Percentiles rank a stretch among this genome's conserved stretches.
These are phyloP conservation scores for Phytophthora hibernalis DNA, from an alignment of 352 stramenopile genomes.

Conservation along the genomic window DNA sequence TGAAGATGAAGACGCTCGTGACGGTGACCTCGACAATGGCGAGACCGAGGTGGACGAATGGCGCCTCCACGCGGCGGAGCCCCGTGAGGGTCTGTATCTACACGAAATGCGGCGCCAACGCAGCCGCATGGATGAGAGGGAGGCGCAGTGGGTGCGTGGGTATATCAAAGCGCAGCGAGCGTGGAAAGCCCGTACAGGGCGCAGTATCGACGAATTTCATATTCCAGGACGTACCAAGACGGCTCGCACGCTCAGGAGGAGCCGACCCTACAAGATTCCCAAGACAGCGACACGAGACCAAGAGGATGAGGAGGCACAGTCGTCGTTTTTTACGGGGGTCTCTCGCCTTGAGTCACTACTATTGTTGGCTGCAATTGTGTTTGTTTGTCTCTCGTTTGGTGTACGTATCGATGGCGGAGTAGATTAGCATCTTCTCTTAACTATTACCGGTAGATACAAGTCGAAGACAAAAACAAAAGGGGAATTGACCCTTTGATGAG, in stretches of 20 bases:
- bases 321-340: background rate
- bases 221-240: constrained; percentile 14
- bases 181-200: constrained; percentile 32
- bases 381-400: constrained; percentile 33
- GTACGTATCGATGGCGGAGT: background rate
- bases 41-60: constrained; percentile 44
- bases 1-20: constrained; percentile 17
- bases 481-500: too few species aligned
- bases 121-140: constrained; percentile 30
- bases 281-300: constrained; percentile 1
- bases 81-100: constrained; percentile 34
- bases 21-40: constrained; percentile 29
- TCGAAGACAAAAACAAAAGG: too few species aligned
- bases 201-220: constrained; percentile 37
- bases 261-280: background rate
- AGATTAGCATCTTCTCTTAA: too few species aligned
- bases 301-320: constrained; percentile 14
- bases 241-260: background rate
- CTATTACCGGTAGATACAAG: too few species aligned
- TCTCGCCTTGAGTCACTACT: constrained; percentile 26
- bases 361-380: constrained; percentile 20
- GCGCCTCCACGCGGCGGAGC: constrained; percentile 28
- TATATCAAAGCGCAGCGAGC: constrained; percentile 37
- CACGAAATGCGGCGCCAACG: constrained; percentile 37
- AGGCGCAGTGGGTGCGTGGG: constrained; percentile 30